These are phyloP conservation scores for Penicillium silybi DNA, from an alignment of 495 filamentous ascomycete genomes.

Conservation along the genomic window DNA sequence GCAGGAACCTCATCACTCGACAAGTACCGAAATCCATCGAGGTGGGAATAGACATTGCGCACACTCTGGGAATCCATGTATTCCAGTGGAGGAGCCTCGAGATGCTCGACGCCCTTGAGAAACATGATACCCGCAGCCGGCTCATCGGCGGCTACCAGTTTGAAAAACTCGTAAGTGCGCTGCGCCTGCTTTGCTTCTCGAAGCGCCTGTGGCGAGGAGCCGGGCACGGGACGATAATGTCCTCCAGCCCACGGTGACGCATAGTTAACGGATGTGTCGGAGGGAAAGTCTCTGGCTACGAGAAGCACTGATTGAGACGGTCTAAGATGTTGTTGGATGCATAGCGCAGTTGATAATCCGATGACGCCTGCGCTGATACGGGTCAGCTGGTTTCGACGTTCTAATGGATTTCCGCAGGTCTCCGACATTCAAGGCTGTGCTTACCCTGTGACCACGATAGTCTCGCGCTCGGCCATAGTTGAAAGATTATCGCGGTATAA, in stretches of 20 bases:
- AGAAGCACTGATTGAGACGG: slow-evolving; percentile 45
- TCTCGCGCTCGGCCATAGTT: slow-evolving; percentile 28
- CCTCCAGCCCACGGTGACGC: slow-evolving; percentile 65
- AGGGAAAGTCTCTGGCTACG: slow-evolving; percentile 54
- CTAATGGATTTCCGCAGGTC: background rate
- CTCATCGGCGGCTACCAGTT: slow-evolving; percentile 31
- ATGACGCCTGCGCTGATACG: slow-evolving; percentile 52
- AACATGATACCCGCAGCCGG: slow-evolving; percentile 50
- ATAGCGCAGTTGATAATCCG: slow-evolving; percentile 51
- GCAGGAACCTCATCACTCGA: slow-evolving; percentile 36
- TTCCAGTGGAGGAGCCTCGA: slow-evolving; percentile 46
- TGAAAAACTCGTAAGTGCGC: slow-evolving; percentile 50
- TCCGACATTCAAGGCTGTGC: background rate
- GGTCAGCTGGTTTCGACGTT: slow-evolving; percentile 11
- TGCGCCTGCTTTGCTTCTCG: slow-evolving; percentile 49
- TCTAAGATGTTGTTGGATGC: slow-evolving; percentile 40
- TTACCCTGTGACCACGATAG: slow-evolving; percentile 46
- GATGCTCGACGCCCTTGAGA: slow-evolving; percentile 55
- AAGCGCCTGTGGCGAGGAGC: slow-evolving; percentile 31
- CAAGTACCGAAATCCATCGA: slow-evolving; percentile 45
- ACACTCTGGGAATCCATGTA: slow-evolving; percentile 35
- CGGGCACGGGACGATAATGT: slow-evolving; percentile 55
- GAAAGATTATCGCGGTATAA: no score
- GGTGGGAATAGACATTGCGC: slow-evolving; percentile 24
- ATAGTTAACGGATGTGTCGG: slow-evolving; percentile 53